A percentile compares a stretch with the other conserved stretches of the same genome.
phyloP scores from a whole-genome alignment of 2,329 filamentous ascomycete species.

The Stagonosporopsis cucurbitacearum region DNA sequence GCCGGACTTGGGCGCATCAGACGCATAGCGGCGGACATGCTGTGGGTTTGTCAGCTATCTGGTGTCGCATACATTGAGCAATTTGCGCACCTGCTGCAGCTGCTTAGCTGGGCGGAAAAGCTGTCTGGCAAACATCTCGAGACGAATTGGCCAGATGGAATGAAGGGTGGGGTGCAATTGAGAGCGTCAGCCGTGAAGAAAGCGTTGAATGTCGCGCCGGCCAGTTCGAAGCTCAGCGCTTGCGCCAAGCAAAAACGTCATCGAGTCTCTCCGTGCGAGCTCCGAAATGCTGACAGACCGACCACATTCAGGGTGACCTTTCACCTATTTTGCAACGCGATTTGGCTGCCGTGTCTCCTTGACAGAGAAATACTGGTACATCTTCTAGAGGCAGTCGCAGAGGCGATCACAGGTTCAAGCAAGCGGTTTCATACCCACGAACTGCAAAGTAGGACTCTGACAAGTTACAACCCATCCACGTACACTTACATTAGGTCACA shows the following conservation, averaged over 20 bases:
- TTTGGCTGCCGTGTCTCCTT: too few species aligned
- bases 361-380: too few species aligned
- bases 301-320: too few species aligned
- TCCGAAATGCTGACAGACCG: background rate
- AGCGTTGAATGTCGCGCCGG: background rate
- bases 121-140: conserved; percentile 53
- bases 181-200: conserved; percentile 14
- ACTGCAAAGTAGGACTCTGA: too few species aligned
- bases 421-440: too few species aligned
- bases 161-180: conserved; percentile 14
- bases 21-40: conserved; percentile 77
- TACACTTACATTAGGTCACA: too few species aligned
- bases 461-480: too few species aligned
- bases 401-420: too few species aligned
- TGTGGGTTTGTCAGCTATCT: conserved; percentile 45
- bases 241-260: conserved; percentile 24
- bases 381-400: too few species aligned
- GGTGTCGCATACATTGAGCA: conserved; percentile 22
- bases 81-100: conserved; percentile 48
- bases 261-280: conserved; percentile 1
- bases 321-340: too few species aligned
- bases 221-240: conserved; percentile 11
- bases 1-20: conserved; percentile 63
- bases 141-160: conserved; percentile 32
- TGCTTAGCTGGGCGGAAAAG: conserved; percentile 52